phyloP scores from a whole-genome alignment of 768 basidiomycete species.

The Leccinum disarticulatum region DNA sequence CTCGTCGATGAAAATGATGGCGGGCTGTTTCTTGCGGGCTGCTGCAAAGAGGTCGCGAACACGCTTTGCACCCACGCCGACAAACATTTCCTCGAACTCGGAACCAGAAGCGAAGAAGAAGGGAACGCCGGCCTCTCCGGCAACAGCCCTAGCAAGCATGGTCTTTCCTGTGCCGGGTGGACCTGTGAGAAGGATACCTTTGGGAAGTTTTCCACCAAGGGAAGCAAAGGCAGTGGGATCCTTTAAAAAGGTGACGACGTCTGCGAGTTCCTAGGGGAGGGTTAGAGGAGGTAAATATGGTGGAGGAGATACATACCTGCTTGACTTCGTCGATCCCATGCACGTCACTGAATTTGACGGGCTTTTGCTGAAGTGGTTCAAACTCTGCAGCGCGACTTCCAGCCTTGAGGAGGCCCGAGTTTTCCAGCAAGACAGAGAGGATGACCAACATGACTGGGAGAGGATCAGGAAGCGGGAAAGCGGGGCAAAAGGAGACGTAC shows the following conservation, averaged over 20 bases:
- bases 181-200: constrained; percentile 90
- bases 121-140: constrained; percentile 96
- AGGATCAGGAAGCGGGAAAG: constrained; percentile 6
- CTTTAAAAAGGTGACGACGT: constrained; percentile 93
- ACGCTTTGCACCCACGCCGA: constrained; percentile 92
- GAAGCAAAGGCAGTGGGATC: constrained; percentile 88
- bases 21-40: constrained; percentile 91
- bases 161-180: constrained; percentile 83
- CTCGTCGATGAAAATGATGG: constrained; percentile 98
- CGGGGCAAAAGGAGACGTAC: constrained; percentile 41
- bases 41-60: constrained; percentile 93
- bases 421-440: constrained; percentile 87
- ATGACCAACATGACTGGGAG: constrained; percentile 75
- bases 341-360: constrained; percentile 91
- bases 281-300: background rate
- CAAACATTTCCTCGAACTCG: constrained; percentile 98
- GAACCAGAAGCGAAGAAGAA: constrained; percentile 97
- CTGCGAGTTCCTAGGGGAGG: constrained; percentile 74
- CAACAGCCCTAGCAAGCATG: constrained; percentile 93
- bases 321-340: constrained; percentile 98
- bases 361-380: constrained; percentile 75
- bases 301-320: constrained; percentile 50
- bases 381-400: constrained; percentile 81
- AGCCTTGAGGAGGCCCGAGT: constrained; percentile 89
- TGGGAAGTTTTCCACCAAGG: constrained; percentile 91